Evolutionary conservation across 805 yeast genomes (phyloP), one percentile per base, ranked within the genome.

Genomic region (Teunomyces aglyptinius): DNA sequence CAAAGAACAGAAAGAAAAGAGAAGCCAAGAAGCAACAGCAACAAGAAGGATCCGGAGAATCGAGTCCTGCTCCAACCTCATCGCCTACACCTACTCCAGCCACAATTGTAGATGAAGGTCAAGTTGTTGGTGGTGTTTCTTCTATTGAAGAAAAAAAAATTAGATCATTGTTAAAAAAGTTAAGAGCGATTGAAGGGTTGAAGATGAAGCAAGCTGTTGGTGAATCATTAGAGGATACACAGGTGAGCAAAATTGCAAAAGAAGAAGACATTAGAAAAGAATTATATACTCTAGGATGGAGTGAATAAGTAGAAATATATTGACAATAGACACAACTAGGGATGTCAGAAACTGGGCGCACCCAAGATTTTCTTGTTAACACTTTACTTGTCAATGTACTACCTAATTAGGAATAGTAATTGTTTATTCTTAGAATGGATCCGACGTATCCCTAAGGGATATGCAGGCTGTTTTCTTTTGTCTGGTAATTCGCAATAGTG

Each of bases 131-230:
- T 20, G 88, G 86, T 36, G 81, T 81, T 19, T 74, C 73, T 31
- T 80, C 88, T 8, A 76, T 88, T 34, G 97, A 92, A 67, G 98
- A 92, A 58, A 94, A 91, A 77, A 90, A 91, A 69, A 84, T 89
- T 53, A 81, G 99, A 64, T 83, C 94, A 27, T 76, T 94, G 64
- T 77, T 91, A 67, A 94, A 94, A 73, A 94, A 94, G 70, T 78
- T 92, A 52, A 80, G 98, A 61, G 97, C 99, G n/a, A 94, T 94
- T 57, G 96, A 91, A 66, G 83, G 82, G 45, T 78, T 94, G 59
- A 91, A 91, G 68, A 80, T 80, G 75, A 88, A 92, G 64, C 90
- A 88, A 69, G 86, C 85, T 6, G 75, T 72, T 46, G 96, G 92
- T 42, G 97, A 90, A 52, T 76, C 82, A 50, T 78, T 94, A 56